Evolutionary conservation across 495 filamentous ascomycete species (phyloP), one percentile per base, ranked within the genome.

Genomic region (Hypoxylon trugodes): DNA sequence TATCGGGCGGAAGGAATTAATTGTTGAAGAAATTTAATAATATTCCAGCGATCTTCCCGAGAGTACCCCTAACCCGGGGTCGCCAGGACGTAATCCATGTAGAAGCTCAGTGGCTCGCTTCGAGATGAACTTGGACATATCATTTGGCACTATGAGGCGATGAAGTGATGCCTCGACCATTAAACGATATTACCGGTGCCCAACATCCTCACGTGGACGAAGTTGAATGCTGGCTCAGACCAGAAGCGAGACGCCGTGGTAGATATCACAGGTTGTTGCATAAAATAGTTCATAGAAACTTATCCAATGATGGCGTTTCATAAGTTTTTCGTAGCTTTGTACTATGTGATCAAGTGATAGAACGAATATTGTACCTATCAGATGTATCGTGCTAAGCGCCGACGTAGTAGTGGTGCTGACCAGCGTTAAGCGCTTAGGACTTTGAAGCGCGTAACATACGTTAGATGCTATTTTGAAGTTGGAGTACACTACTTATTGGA

Each of bases 291-390:
- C 16, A 25, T 51, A 13, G 26, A 1, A 24, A 30, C 9, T 9
- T 8, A 28, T 22, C 19, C n/a, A n/a, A n/a, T n/a, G n/a, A n/a
- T n/a, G n/a, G n/a, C n/a, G n/a, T n/a, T n/a, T n/a, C n/a, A n/a
- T n/a, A n/a, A n/a, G n/a, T n/a, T n/a, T n/a, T n/a, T n/a, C n/a
- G n/a, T n/a, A n/a, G n/a, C n/a, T n/a, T n/a, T n/a, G 16, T 33
- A 37, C 26, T 9, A 5, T 36, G 35, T 52, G 49, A 52, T 21
- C 6, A 15, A 25, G 12, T 8, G 12, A 7, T 6, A 13, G 49
- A 30, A 41, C 28, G 28, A 52, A 18, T 28, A 30, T 52, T 52
- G 18, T 45, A 26, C 52, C 41, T n/a, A 47, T 38, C 22, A 25
- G 42, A 4, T 25, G 7, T 21, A 3, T 21, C 24, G 16, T 21